Base-by-base conservation (phyloP, 2,329 filamentous ascomycete genomes). In the Pyrenochaeta sp. region DNA sequence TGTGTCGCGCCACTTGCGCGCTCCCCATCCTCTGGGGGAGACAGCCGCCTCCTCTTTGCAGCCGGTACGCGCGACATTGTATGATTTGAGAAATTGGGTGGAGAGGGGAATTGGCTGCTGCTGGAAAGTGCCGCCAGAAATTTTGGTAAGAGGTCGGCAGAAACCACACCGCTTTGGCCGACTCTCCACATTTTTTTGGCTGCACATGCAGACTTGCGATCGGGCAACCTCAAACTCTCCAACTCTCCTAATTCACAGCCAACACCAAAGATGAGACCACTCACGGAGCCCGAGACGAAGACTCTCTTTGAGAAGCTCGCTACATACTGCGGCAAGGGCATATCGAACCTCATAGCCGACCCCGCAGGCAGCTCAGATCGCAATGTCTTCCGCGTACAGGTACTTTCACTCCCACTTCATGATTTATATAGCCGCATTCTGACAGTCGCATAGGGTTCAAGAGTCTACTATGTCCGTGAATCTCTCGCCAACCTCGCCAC, bases 221-320 rank as follows among this genome's bases (percentile, higher is more conserved):
- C 37, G 27, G 47, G 54, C 42, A 30, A 29, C 21, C 35, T 32
- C 31, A 9, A 33, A 23, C 37, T 61, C 60, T 54, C 44, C 67
- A 51, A 56, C 60, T 15, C 20, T 51, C 32, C 31, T 43, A 48
- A 18, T 47, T 29, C 30, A 59, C 43, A 56, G 35, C 29, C 35
- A 44, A 31, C 48, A 43, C 35, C 54, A 85, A n/a, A 68, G 41
- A 96, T 96, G 91, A 86, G 92, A 50, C 86, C 89, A 46, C 86
- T 97, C 63, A 95, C 92, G 51, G 92, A 92, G 76, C 78, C 82
- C 71, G 90, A 92, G 79, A 90, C 88, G 53, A 87, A 88, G 75
- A 90, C 90, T 1, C 87, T 97, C 68, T 96, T 97, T 78, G 86
- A 89, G 66, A 97, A 98, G 82, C 87, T 99, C 35, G 95, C 95